These are phyloP conservation scores for Dactylis glomerata DNA, from an alignment of 176 grass and related monocot genomes.

Conservation along the genomic window DNA sequence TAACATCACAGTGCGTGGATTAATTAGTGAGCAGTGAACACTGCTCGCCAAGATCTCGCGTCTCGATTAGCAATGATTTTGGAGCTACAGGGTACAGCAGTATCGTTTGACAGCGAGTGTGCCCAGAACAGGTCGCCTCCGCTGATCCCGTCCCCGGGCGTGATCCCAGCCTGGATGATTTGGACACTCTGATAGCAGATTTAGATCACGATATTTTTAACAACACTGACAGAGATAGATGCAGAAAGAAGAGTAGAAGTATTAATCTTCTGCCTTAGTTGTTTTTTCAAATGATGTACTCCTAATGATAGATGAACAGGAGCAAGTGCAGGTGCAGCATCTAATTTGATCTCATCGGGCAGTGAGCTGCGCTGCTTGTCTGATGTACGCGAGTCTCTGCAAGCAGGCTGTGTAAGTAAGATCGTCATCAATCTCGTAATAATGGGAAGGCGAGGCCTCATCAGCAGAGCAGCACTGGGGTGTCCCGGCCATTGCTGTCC, in stretches of 20 bases:
- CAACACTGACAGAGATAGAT: not conserved
- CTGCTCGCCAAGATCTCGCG: slow-evolving; percentile 14
- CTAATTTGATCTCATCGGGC: no score
- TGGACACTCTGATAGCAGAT: slow-evolving; percentile 33
- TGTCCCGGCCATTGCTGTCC: slow-evolving; percentile 19
- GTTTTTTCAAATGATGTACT: no score
- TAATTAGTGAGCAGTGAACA: slow-evolving; percentile 13
- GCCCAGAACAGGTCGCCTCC: slow-evolving; percentile 19
- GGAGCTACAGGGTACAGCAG: slow-evolving; percentile 2
- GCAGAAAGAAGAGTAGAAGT: not conserved
- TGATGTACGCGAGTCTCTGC: no score
- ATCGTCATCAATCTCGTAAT: not conserved
- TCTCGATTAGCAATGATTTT: slow-evolving; percentile 1
- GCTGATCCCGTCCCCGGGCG: slow-evolving; percentile 36
- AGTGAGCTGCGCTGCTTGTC: no score
- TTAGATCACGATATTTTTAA: slow-evolving; percentile 4
- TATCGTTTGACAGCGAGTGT: slow-evolving; percentile 18
- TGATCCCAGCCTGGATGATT: slow-evolving; percentile 62
- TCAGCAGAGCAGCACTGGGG: not conserved
- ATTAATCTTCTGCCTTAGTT: not conserved
- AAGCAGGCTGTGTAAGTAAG: no score
- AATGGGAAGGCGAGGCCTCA: not conserved
- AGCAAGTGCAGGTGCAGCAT: slow-evolving; percentile 7
- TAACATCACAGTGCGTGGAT: not conserved
- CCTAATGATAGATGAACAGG: slow-evolving; percentile 19